These are phyloP conservation scores for Chamaenerion angustifolium DNA, from an alignment of 345 rosid species.

Conservation along the genomic window DNA sequence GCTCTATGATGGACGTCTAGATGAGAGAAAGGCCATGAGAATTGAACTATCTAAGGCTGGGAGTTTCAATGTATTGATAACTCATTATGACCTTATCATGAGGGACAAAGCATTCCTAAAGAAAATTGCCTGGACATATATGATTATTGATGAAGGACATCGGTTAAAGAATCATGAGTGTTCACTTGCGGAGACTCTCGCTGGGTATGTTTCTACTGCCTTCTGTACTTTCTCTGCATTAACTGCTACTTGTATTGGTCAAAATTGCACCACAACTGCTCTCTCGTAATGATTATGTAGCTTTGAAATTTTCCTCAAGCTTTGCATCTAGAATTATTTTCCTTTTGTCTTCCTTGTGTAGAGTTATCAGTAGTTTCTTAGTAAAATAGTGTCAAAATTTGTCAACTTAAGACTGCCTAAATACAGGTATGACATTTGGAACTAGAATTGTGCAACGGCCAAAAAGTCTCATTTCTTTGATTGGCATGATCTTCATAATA, in stretches of 20 bases:
- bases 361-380: too few species aligned
- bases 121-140: conserved; percentile 80
- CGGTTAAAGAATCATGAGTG: conserved; percentile 93
- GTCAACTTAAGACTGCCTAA: too few species aligned
- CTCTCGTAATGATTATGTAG: too few species aligned
- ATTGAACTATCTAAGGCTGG: conserved; percentile 60
- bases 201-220: conserved; percentile 46
- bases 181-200: conserved; percentile 78
- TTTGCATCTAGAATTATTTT: too few species aligned
- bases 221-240: neutral
- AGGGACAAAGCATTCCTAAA: conserved; percentile 89
- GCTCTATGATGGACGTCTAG: conserved; percentile 95
- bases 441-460: too few species aligned
- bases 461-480: too few species aligned
- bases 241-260: neutral
- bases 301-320: too few species aligned
- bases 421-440: too few species aligned
- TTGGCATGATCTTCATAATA: too few species aligned
- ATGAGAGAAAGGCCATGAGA: conserved; percentile 85
- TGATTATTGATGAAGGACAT: conserved; percentile 99
- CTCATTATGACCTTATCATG: conserved; percentile 97
- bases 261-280: too few species aligned
- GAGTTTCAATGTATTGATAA: conserved; percentile 66
- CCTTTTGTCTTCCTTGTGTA: too few species aligned
- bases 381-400: too few species aligned